Evolutionary conservation across 1,139 yeast species (phyloP).

Genomic region (Hansenula lynferdii): DNA sequence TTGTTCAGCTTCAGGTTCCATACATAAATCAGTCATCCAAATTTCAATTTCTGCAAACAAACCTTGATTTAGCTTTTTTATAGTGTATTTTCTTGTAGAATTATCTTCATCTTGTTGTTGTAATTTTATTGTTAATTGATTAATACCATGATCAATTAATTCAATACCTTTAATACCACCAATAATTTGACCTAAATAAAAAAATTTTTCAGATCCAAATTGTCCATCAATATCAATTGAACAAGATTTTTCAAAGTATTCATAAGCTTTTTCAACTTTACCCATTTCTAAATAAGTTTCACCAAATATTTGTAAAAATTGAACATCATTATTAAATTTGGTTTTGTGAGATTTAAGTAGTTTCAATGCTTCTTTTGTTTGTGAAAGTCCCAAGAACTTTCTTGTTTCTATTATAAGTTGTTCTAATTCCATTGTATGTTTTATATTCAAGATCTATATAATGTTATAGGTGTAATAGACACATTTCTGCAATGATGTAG

Average conservation of each 20-base stretch:
- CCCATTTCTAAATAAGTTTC: slow-evolving; percentile 78
- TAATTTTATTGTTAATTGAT: slow-evolving; percentile 29
- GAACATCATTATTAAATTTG: slow-evolving; percentile 27
- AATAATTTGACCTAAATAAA: slow-evolving; percentile 85
- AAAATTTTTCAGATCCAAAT: slow-evolving; percentile 72
- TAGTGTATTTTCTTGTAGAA: slow-evolving; percentile 16
- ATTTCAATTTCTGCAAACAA: slow-evolving; percentile 86
- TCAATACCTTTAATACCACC: slow-evolving; percentile 78
- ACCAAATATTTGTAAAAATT: slow-evolving; percentile 50
- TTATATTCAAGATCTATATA: too few species aligned
- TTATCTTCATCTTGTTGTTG: slow-evolving; percentile 17
- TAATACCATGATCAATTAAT: slow-evolving; percentile 62
- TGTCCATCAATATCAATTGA: slow-evolving; percentile 63
- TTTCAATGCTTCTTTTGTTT: slow-evolving; percentile 36
- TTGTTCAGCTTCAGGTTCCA: slow-evolving; percentile 85
- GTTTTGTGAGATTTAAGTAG: slow-evolving; percentile 27
- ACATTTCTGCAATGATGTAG: too few species aligned
- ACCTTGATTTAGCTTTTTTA: slow-evolving; percentile 58
- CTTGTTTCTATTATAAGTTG: neutral
- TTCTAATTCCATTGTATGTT: slow-evolving; percentile 1
- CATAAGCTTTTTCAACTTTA: slow-evolving; percentile 73
- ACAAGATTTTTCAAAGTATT: slow-evolving; percentile 57
- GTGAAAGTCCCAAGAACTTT: slow-evolving; percentile 23
- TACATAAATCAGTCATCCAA: slow-evolving; percentile 98
- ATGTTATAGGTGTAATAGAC: too few species aligned